Percentiles rank a stretch among this genome's conserved stretches.
Conservation (phyloP, 176 grass and related monocot species). For the Tillandsia fasciculata region DNA sequence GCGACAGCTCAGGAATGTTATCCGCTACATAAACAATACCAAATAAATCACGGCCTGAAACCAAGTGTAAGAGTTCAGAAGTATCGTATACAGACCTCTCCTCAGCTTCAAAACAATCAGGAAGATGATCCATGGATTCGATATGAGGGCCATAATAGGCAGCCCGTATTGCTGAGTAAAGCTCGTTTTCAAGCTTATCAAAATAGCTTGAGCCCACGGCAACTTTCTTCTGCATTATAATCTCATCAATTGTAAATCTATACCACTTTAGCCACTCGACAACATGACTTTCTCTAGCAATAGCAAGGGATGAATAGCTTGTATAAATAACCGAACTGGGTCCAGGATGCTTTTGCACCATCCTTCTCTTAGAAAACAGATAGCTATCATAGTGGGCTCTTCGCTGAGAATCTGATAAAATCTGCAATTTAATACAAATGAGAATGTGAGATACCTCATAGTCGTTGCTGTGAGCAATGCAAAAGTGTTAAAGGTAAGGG, state of each 20-base stretch:
- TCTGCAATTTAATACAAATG: slow-evolving; percentile 30
- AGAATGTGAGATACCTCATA: slow-evolving; percentile 7
- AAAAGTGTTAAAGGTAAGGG: neutral
- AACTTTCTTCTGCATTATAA: slow-evolving; percentile 59
- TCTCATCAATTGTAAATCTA: slow-evolving; percentile 60
- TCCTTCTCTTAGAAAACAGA: slow-evolving; percentile 44
- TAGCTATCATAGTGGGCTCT: slow-evolving; percentile 73
- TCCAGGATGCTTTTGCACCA: slow-evolving; percentile 38
- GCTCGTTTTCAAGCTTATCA: slow-evolving; percentile 72
- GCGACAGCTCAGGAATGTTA: slow-evolving; percentile 28
- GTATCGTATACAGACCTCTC: slow-evolving; percentile 75
- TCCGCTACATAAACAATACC: slow-evolving; percentile 57
- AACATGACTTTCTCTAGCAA: slow-evolving; percentile 60
- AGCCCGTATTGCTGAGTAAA: slow-evolving; percentile 64
- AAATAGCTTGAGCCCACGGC: slow-evolving; percentile 64
- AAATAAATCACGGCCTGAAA: slow-evolving; percentile 87
- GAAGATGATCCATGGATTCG: slow-evolving; percentile 70
- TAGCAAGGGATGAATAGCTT: slow-evolving; percentile 31
- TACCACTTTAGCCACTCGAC: slow-evolving; percentile 99
- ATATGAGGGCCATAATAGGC: slow-evolving; percentile 77
- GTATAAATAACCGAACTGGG: slow-evolving; percentile 33
- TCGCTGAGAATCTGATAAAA: slow-evolving; percentile 71
- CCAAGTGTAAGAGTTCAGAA: slow-evolving; percentile 82
- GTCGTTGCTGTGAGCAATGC: neutral
- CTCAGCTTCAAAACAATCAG: slow-evolving; percentile 88